These are phyloP conservation scores for Auriscalpium vulgare DNA, from an alignment of 768 basidiomycete species.

Conservation along the genomic window DNA sequence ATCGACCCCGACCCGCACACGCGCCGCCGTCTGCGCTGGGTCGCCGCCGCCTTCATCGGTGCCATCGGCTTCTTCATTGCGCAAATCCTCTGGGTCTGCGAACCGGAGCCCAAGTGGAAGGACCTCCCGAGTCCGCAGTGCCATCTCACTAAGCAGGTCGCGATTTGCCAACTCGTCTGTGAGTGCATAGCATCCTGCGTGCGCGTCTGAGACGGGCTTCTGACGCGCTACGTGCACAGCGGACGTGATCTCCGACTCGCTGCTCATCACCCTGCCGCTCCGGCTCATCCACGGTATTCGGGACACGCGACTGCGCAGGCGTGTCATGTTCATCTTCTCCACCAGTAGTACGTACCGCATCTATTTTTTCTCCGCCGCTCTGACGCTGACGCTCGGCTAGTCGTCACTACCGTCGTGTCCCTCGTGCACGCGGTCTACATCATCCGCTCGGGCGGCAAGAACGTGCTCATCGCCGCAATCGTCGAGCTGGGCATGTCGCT, in stretches of 20 bases:
- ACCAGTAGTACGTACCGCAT: slow-evolving; percentile 33
- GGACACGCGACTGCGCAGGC: slow-evolving; percentile 29
- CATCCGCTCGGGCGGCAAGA: slow-evolving; percentile 18
- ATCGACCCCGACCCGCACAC: slow-evolving; percentile 32
- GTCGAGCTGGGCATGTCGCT: slow-evolving; percentile 20
- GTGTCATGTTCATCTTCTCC: slow-evolving; percentile 44
- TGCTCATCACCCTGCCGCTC: slow-evolving; percentile 39
- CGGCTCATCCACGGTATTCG: slow-evolving; percentile 35
- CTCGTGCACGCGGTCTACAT: slow-evolving; percentile 19
- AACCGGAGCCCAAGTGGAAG: slow-evolving; percentile 34
- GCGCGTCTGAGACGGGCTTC: slow-evolving; percentile 1
- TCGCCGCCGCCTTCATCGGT: slow-evolving; percentile 21
- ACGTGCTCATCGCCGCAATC: slow-evolving; percentile 23
- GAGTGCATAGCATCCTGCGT: slow-evolving; percentile 16
- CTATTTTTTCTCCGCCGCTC: background rate
- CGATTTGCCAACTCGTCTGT: slow-evolving; percentile 45
- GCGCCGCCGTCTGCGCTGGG: slow-evolving; percentile 7
- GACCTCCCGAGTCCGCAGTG: slow-evolving; percentile 29
- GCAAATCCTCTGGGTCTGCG: slow-evolving; percentile 39
- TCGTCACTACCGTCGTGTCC: background rate
- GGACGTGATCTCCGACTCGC: slow-evolving; percentile 36
- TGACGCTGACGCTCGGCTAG: background rate
- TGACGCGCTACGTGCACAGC: slow-evolving; percentile 24
- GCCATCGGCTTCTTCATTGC: slow-evolving; percentile 31
- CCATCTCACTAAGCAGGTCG: slow-evolving; percentile 36